Evolutionary conservation across 148 eudicot species (phyloP), one percentile per base, ranked within the genome.

Genomic region (Simmondsia chinensis): DNA sequence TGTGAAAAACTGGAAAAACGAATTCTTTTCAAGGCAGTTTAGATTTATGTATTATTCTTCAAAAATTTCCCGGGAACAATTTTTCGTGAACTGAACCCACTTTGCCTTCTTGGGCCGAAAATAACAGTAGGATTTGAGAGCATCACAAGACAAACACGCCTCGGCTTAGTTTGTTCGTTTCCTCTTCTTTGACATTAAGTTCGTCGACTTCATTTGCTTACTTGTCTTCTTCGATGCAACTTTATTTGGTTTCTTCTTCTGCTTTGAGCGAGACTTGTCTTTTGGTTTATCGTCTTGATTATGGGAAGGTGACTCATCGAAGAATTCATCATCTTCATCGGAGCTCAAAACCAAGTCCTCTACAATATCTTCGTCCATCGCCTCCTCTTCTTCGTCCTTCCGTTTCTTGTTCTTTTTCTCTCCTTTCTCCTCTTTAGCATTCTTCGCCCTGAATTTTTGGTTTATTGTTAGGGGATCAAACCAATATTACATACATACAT

Each of bases 331-430:
- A 11, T 71, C 80, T 17, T 64, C 81, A 15, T 86, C 96, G 26
- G 93, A 85, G 56, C 97, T 89, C 23, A 89, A 64, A 14, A 89
- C 70, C 59, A 89, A 77, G 50, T 89, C 97, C 66, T 84, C 78
- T 41, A 89, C 79, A 41, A 89, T 68, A 64, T 89, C 97, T 65
- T 89, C 87, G 10, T 81, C 93, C 2, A 43, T 61, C 19, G 63
- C 60, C 41, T 60, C 63, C 28, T 52, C 53, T 20, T 50, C 43
- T 3, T n/a, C 13, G 10, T 40, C 59, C 53, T 52, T 53, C 44
- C 19, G 30, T 56, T 59, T 59, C 45, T 40, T 73, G 68, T 68
- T 77, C 14, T 46, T 52, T 33, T 65, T 73, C 49, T 77, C 75
- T 65, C 60, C 56, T 34, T 60, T 59, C 46, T 60, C 64, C 39